phyloP scores from a whole-genome alignment of 108 stramenopile genomes.

The Cylindrotheca fusiformis region DNA sequence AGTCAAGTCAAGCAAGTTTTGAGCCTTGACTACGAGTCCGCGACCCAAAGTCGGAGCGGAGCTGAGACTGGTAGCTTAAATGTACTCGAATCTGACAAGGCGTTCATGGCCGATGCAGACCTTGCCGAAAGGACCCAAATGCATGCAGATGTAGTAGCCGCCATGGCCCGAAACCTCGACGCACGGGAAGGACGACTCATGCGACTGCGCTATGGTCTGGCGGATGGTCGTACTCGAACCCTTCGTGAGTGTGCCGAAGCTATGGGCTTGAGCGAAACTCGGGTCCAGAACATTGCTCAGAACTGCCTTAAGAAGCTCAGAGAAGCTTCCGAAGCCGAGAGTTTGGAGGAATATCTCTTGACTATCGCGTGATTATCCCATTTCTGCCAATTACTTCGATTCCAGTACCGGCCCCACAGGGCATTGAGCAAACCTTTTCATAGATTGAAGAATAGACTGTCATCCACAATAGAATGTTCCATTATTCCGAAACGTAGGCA shows the following conservation, averaged over 20 bases:
- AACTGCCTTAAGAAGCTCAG: slow-evolving; percentile 72
- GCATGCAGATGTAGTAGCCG: slow-evolving; percentile 70
- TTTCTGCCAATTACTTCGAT: too few relatives aligned
- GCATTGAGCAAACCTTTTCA: too few relatives aligned
- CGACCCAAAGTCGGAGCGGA: slow-evolving; percentile 44
- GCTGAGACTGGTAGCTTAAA: slow-evolving; percentile 13
- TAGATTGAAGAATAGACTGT: too few relatives aligned
- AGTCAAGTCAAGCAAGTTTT: slow-evolving; percentile 55
- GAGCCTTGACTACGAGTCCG: slow-evolving; percentile 74
- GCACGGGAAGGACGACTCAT: slow-evolving; percentile 66
- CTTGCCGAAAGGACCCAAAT: slow-evolving; percentile 67
- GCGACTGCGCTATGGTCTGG: slow-evolving; percentile 75
- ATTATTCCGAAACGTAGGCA: too few relatives aligned
- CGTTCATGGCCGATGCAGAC: slow-evolving; percentile 48
- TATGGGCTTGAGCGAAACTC: slow-evolving; percentile 77
- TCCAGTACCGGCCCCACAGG: too few relatives aligned
- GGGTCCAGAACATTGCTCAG: slow-evolving; percentile 54
- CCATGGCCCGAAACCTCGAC: slow-evolving; percentile 63
- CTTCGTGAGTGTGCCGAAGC: slow-evolving; percentile 66
- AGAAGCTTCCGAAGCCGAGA: slow-evolving; percentile 69
- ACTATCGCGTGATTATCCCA: slow-evolving; percentile 78
- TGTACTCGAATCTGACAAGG: slow-evolving; percentile 14
- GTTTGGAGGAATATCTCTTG: slow-evolving; percentile 78
- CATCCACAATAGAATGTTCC: too few relatives aligned
- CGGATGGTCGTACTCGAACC: slow-evolving; percentile 63